phyloP scores from a whole-genome alignment of 2,329 filamentous ascomycete genomes.

The Fragosphaeria purpurea region DNA sequence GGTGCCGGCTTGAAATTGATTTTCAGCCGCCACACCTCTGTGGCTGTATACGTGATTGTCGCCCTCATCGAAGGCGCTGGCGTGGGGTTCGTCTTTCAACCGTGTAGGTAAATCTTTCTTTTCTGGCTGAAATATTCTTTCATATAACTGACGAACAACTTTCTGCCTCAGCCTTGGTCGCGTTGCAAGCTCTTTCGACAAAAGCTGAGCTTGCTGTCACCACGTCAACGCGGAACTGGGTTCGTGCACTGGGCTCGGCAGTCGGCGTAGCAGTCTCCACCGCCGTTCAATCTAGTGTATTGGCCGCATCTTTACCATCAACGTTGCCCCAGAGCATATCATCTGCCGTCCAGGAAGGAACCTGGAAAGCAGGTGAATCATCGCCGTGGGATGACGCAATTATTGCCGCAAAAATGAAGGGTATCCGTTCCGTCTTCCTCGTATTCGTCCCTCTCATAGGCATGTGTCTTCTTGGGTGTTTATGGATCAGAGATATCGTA shows the following conservation, averaged over 20 bases:
- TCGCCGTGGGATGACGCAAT: constrained; percentile 9
- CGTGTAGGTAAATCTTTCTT: constrained; percentile 9
- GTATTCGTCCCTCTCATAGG: constrained; percentile 44
- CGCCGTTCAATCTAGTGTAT: background rate
- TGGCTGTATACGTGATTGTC: constrained; percentile 13
- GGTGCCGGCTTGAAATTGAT: constrained; percentile 18
- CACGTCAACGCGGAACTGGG: background rate
- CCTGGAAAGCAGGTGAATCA: background rate
- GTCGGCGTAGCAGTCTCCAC: background rate
- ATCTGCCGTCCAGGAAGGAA: background rate
- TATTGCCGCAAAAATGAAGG: constrained; percentile 18
- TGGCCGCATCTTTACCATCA: background rate
- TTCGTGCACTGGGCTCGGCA: background rate
- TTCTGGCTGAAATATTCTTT: no score
- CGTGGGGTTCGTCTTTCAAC: constrained; percentile 19
- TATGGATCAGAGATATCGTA: constrained; percentile 41
- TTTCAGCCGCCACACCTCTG: constrained; percentile 14
- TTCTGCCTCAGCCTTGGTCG: constrained; percentile 16
- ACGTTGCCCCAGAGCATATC: background rate
- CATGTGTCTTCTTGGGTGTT: constrained; percentile 37
- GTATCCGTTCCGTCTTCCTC: constrained; percentile 45
- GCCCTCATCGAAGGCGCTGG: constrained; percentile 19
- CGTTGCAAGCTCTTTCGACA: constrained; percentile 16
- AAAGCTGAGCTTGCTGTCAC: background rate
- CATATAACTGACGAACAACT: no score